A percentile compares a stretch with the other conserved stretches of the same genome.
These are phyloP conservation scores for Yarrowia hollandica DNA, from an alignment of 805 yeast species.

Conservation along the genomic window DNA sequence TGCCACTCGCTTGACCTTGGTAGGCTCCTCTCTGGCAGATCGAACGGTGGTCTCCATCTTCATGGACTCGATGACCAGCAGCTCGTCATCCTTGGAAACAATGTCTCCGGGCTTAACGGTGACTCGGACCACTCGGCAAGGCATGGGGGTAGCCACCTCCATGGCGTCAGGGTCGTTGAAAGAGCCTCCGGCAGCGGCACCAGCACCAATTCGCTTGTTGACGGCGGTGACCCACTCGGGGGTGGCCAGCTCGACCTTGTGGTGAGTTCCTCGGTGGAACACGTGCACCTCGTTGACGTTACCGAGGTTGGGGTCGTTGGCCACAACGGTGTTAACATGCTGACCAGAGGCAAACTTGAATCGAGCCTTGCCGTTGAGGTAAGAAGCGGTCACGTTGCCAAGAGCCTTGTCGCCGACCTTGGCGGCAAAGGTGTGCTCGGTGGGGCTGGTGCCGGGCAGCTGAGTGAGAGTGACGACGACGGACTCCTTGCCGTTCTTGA, in stretches of 20 bases:
- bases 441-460: slow-evolving; percentile 16
- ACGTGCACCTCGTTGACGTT: slow-evolving; percentile 35
- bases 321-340: slow-evolving; percentile 36
- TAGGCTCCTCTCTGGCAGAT: slow-evolving; percentile 36
- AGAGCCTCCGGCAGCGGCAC: slow-evolving; percentile 84
- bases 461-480: slow-evolving; percentile 30
- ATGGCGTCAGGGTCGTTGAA: slow-evolving; percentile 98
- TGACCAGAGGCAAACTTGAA: slow-evolving; percentile 34
- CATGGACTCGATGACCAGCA: slow-evolving; percentile 39
- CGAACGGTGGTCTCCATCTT: slow-evolving; percentile 43
- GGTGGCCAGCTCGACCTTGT: slow-evolving; percentile 34
- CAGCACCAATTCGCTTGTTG: slow-evolving; percentile 62
- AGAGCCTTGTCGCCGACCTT: slow-evolving; percentile 22
- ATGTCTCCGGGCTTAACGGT: slow-evolving; percentile 36
- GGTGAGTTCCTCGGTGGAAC: slow-evolving; percentile 38
- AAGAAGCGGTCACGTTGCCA: slow-evolving; percentile 26
- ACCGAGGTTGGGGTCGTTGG: slow-evolving; percentile 21
- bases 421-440: slow-evolving; percentile 26
- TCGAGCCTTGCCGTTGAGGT: slow-evolving; percentile 31
- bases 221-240: slow-evolving; percentile 38
- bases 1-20: slow-evolving; percentile 37
- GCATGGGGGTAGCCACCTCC: slow-evolving; percentile 98
- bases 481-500: slow-evolving; percentile 29
- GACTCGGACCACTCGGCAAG: slow-evolving; percentile 39
- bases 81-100: slow-evolving; percentile 39